These are phyloP conservation scores for Claviceps capensis DNA, from an alignment of 2,329 filamentous ascomycete species.

Conservation along the genomic window DNA sequence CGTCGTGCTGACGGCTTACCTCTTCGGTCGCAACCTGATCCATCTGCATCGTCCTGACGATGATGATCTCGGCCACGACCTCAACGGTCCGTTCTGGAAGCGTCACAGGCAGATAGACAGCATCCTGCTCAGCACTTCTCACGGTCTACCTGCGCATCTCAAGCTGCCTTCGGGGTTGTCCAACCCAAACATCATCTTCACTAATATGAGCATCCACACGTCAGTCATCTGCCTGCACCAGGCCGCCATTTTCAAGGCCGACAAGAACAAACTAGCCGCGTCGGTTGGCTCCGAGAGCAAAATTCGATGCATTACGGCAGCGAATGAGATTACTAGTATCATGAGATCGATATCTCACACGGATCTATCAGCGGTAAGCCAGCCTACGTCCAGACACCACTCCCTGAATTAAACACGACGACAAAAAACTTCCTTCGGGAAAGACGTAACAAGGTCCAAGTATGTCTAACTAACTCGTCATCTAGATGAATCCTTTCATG, in stretches of 20 bases:
- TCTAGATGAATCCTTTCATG: slow-evolving; percentile 85
- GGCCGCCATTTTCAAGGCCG: slow-evolving; percentile 93
- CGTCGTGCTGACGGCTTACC: slow-evolving; percentile 70
- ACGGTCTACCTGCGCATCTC: slow-evolving; percentile 68
- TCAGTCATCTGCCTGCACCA: slow-evolving; percentile 97
- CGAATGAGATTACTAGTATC: slow-evolving; percentile 84
- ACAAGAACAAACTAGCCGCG: slow-evolving; percentile 67
- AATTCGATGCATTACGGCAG: slow-evolving; percentile 80
- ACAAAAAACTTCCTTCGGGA: background rate
- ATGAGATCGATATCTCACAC: slow-evolving; percentile 92
- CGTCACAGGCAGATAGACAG: slow-evolving; percentile 82
- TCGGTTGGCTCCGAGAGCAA: slow-evolving; percentile 82
- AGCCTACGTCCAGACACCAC: background rate
- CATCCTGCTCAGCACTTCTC: slow-evolving; percentile 72
- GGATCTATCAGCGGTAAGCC: slow-evolving; percentile 62
- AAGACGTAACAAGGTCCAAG: too few relatives aligned
- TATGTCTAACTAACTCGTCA: too few relatives aligned
- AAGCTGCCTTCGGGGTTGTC: slow-evolving; percentile 63
- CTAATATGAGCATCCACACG: slow-evolving; percentile 94
- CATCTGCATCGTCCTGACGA: slow-evolving; percentile 79
- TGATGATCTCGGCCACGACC: slow-evolving; percentile 70
- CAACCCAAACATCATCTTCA: slow-evolving; percentile 78
- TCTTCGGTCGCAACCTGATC: slow-evolving; percentile 82
- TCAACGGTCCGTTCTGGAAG: slow-evolving; percentile 93
- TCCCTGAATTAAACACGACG: background rate